A percentile compares a stretch with the other conserved stretches of the same genome.
Evolutionary conservation across 1,139 yeast species (phyloP).

Genomic region (Diutina pseudorugosa): DNA sequence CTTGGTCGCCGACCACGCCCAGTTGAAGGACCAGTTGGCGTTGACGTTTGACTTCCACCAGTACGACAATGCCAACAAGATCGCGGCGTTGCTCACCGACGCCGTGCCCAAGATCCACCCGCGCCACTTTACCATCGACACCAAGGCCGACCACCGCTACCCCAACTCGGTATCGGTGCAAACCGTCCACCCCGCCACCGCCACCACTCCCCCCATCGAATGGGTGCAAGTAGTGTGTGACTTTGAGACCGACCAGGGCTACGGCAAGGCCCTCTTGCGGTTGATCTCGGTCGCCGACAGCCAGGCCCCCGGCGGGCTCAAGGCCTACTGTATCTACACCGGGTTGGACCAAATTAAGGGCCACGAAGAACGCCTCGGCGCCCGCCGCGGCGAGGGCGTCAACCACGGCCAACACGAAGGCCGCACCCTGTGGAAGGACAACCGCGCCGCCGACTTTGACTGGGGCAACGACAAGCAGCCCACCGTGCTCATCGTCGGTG

Average conservation of each 20-base stretch:
- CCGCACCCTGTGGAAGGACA: conserved; percentile 20
- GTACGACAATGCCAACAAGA: conserved; percentile 16
- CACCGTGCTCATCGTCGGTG: conserved; percentile 28
- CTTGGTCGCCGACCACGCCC: conserved; percentile 15
- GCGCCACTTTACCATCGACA: conserved; percentile 15
- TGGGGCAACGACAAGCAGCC: conserved; percentile 21
- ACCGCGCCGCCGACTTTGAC: conserved; percentile 13
- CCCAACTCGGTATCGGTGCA: conserved; percentile 15
- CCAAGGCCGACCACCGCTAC: conserved; percentile 14
- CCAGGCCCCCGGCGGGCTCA: conserved; percentile 10
- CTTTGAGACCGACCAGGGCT: conserved; percentile 18
- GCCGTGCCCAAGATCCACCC: conserved; percentile 11
- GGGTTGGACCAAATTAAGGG: conserved; percentile 20
- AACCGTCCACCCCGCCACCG: conserved; percentile 15
- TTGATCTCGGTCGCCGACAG: conserved; percentile 15
- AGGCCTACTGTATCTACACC: conserved; percentile 21
- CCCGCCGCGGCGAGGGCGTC: conserved; percentile 22
- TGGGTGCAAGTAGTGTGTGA: conserved; percentile 22
- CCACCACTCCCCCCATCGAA: conserved; percentile 15
- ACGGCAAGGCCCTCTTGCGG: conserved; percentile 20
- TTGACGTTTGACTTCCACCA: conserved; percentile 20
- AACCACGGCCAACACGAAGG: conserved; percentile 22
- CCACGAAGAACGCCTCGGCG: conserved; percentile 20
- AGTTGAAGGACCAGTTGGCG: conserved; percentile 25
- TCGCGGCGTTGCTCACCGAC: conserved; percentile 9